phyloP scores from a whole-genome alignment of 2,329 filamentous ascomycete genomes.

The Apiospora pterosperma region DNA sequence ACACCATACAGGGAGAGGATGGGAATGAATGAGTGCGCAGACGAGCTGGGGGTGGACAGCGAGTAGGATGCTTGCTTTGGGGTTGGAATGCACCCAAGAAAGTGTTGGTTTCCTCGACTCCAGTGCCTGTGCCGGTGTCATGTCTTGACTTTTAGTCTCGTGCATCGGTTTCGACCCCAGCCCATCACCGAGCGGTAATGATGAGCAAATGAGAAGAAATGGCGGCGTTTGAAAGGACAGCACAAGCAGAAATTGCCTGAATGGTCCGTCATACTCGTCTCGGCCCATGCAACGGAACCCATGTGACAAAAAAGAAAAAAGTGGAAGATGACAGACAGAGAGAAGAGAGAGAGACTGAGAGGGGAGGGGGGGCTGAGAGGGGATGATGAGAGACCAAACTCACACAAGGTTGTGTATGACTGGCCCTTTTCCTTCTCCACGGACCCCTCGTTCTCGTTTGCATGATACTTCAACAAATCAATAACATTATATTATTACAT shows the following conservation, averaged over 20 bases:
- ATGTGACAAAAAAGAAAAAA: neutral
- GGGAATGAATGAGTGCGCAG: no score
- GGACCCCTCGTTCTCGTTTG: neutral
- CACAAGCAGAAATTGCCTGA: neutral
- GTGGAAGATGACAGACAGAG: neutral
- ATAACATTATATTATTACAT: neutral
- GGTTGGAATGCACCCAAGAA: neutral
- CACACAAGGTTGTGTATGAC: neutral
- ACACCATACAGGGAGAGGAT: neutral
- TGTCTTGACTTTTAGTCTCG: neutral
- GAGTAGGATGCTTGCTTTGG: neutral
- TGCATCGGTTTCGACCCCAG: neutral
- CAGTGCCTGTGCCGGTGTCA: neutral
- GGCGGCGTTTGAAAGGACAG: neutral
- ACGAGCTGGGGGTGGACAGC: no score
- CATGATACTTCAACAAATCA: neutral
- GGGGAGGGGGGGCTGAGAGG: no score
- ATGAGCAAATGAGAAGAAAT: conserved; percentile 5
- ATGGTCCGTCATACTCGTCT: neutral
- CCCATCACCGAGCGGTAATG: conserved; percentile 3
- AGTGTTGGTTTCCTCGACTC: neutral
- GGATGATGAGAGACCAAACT: neutral
- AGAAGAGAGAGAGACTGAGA: no score
- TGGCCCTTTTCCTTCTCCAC: neutral
- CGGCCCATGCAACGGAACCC: neutral